Percentiles rank a stretch among this genome's conserved stretches.
Conservation (phyloP, 225 moss, liverwort and hornwort genomes). For the Pleurozium schreberi region DNA sequence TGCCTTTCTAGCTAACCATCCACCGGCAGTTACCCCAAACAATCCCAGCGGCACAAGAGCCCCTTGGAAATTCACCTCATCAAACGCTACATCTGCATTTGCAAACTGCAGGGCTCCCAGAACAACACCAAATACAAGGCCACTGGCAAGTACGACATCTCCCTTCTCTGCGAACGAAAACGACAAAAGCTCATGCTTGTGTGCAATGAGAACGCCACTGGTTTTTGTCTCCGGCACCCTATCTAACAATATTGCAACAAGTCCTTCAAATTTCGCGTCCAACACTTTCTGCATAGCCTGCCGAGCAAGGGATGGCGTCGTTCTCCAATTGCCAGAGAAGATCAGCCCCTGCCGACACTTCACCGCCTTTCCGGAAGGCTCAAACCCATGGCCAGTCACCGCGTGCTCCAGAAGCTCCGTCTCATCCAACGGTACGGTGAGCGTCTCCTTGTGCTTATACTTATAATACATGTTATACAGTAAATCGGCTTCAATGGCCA, state of each 20-base stretch:
- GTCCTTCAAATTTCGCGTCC: conserved; percentile 20
- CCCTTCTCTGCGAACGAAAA: conserved; percentile 27
- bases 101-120: conserved; percentile 20
- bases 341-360: conserved; percentile 45
- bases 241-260: conserved; percentile 32
- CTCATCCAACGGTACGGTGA: conserved; percentile 31
- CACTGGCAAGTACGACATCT: conserved; percentile 12
- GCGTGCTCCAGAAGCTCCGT: conserved; percentile 28
- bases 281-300: conserved; percentile 21
- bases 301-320: conserved; percentile 9
- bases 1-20: conserved; percentile 28
- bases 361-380: background rate
- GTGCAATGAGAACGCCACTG: conserved; percentile 27
- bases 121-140: conserved; percentile 9
- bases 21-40: conserved; percentile 13
- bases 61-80: conserved; percentile 19
- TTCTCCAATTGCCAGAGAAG: conserved; percentile 25
- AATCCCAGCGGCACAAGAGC: conserved; percentile 33
- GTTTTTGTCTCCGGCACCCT: background rate
- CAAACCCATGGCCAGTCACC: conserved; percentile 11
- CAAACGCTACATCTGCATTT: conserved; percentile 38
- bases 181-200: conserved; percentile 33
- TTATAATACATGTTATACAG: conserved; percentile 51
- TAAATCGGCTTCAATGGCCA: conserved; percentile 28
- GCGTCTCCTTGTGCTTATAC: conserved; percentile 43